These are phyloP conservation scores for Saturnispora mendoncae DNA, from an alignment of 805 yeast species.

Conservation along the genomic window DNA sequence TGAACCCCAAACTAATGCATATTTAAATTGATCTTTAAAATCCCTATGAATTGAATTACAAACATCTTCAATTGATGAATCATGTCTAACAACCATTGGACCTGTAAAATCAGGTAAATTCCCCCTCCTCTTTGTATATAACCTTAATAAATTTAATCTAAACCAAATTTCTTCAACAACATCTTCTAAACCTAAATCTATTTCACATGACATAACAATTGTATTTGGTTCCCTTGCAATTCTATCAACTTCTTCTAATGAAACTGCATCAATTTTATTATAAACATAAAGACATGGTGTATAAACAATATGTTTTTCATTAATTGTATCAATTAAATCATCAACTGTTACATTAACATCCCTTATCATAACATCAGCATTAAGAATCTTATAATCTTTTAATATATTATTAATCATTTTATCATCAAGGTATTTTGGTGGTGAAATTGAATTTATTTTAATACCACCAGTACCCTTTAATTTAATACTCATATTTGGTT, in stretches of 20 bases:
- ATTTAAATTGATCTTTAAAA: slow-evolving; percentile 83
- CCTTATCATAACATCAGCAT: slow-evolving; percentile 84
- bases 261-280: slow-evolving; percentile 92
- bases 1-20: slow-evolving; percentile 95
- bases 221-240: slow-evolving; percentile 90
- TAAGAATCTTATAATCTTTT: slow-evolving; percentile 83
- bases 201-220: slow-evolving; percentile 86
- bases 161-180: slow-evolving; percentile 92
- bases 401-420: slow-evolving; percentile 67
- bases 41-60: slow-evolving; percentile 91
- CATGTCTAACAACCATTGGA: slow-evolving; percentile 82
- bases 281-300: slow-evolving; percentile 88
- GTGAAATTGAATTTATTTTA: slow-evolving; percentile 68
- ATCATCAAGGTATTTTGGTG: slow-evolving; percentile 77
- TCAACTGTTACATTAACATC: slow-evolving; percentile 88
- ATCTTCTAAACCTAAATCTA: slow-evolving; percentile 79
- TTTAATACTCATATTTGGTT: slow-evolving; percentile 73
- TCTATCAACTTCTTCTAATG: slow-evolving; percentile 87
- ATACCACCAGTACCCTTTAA: slow-evolving; percentile 87
- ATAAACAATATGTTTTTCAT: slow-evolving; percentile 79
- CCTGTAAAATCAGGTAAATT: slow-evolving; percentile 71
- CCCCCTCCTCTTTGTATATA: slow-evolving; percentile 86
- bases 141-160: slow-evolving; percentile 65
- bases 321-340: slow-evolving; percentile 85
- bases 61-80: slow-evolving; percentile 73